phyloP scores from a whole-genome alignment of 2,329 filamentous ascomycete genomes.

The Fusarium succisae region DNA sequence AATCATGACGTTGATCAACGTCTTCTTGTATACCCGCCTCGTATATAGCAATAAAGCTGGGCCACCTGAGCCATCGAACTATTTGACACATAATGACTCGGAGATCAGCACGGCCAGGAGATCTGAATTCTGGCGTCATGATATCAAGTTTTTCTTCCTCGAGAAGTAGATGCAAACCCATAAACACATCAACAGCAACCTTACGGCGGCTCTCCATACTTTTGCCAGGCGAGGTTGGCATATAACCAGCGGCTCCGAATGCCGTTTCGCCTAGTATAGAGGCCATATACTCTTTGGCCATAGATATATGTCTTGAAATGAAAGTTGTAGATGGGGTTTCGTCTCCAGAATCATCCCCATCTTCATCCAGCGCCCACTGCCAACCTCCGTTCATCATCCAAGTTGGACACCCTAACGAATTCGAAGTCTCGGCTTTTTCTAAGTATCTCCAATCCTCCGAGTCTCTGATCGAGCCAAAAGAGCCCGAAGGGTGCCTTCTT shows the following conservation, averaged over 20 bases:
- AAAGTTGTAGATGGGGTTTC: conserved; percentile 50
- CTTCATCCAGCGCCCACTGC: conserved; percentile 75
- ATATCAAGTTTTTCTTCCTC: conserved; percentile 89
- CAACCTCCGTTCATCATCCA: conserved; percentile 73
- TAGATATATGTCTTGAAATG: conserved; percentile 61
- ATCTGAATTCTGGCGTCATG: conserved; percentile 55
- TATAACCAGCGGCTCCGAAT: conserved; percentile 65
- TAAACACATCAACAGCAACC: conserved; percentile 72
- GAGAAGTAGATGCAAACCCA: conserved; percentile 84
- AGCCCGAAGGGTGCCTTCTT: conserved; percentile 48
- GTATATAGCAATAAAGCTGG: conserved; percentile 58
- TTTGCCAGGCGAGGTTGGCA: conserved; percentile 68
- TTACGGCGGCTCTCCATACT: conserved; percentile 67
- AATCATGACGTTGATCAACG: conserved; percentile 50
- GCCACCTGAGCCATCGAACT: conserved; percentile 82
- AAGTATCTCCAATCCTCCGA: conserved; percentile 60
- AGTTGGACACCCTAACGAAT: conserved; percentile 59
- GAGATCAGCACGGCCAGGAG: conserved; percentile 61
- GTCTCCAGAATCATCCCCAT: conserved; percentile 47
- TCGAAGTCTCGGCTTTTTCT: conserved; percentile 57
- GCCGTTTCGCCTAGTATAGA: conserved; percentile 66
- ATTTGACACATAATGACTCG: conserved; percentile 84
- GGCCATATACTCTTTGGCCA: conserved; percentile 72
- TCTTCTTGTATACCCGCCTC: conserved; percentile 64
- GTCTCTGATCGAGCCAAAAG: conserved; percentile 48